These are phyloP conservation scores for Zygotorulaspora danielsina DNA, from an alignment of 805 yeast genomes.

Conservation along the genomic window DNA sequence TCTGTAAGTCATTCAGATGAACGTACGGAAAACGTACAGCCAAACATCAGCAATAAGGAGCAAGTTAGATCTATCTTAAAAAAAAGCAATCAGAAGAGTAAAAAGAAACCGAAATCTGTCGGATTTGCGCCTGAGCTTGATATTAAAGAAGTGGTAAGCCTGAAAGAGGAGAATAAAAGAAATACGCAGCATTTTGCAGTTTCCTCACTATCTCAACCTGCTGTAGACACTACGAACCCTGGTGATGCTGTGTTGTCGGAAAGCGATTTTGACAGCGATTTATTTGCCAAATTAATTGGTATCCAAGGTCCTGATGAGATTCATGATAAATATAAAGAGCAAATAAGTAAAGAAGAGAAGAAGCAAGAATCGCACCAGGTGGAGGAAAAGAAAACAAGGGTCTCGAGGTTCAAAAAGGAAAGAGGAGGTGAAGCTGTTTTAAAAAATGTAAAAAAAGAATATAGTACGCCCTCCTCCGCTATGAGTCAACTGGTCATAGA, in stretches of 20 bases:
- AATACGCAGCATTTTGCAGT: slow-evolving; percentile 27
- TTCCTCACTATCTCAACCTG: not conserved
- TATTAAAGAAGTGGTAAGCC: slow-evolving; percentile 33
- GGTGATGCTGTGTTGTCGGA: slow-evolving; percentile 4
- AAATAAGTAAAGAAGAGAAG: slow-evolving; percentile 6
- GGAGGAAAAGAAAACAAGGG: slow-evolving; percentile 17
- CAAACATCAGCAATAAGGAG: not conserved
- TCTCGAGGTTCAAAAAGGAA: slow-evolving; percentile 33
- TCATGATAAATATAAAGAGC: slow-evolving; percentile 27
- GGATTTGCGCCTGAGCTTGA: slow-evolving; percentile 34
- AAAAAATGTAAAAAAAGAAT: not conserved
- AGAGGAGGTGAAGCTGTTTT: slow-evolving; percentile 10
- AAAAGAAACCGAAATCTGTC: slow-evolving; percentile 27
- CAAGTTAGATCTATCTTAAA: slow-evolving; percentile 17
- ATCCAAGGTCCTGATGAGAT: slow-evolving; percentile 31
- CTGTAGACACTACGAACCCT: not conserved
- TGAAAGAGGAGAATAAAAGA: slow-evolving; percentile 31
- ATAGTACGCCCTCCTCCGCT: not conserved
- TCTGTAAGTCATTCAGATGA: not conserved
- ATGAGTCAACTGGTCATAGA: not conserved
- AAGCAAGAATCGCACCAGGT: slow-evolving; percentile 5
- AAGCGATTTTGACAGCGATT: slow-evolving; percentile 32
- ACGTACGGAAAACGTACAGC: not conserved
- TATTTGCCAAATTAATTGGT: slow-evolving; percentile 33
- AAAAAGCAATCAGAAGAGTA: slow-evolving; percentile 2